Percentiles rank a stretch among this genome's conserved stretches.
These are phyloP conservation scores for Mucor racemosus DNA, from an alignment of 371 early-diverging fungal species.

Conservation along the genomic window DNA sequence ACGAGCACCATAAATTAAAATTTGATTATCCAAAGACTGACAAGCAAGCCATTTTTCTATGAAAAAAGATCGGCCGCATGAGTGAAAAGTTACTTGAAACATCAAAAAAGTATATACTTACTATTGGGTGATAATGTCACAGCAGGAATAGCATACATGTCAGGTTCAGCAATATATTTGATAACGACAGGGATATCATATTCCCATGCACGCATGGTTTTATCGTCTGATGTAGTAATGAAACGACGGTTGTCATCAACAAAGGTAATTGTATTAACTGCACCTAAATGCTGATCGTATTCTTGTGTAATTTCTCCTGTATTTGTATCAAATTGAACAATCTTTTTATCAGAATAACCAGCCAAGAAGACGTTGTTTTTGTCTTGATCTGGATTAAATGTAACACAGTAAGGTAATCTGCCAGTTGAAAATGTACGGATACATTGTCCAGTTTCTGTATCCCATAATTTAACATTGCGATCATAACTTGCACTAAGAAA, in stretches of 20 bases:
- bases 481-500: conserved; percentile 94
- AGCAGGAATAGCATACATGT: conserved; percentile 95
- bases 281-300: conserved; percentile 96
- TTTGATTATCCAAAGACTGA: conserved; percentile 94
- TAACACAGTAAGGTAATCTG: conserved; percentile 86
- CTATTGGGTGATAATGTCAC: conserved; percentile 88
- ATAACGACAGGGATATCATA: conserved; percentile 96
- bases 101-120: conserved; percentile 49
- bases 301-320: conserved; percentile 88
- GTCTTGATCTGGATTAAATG: conserved; percentile 87
- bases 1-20: conserved; percentile 85
- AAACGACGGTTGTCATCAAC: conserved; percentile 94
- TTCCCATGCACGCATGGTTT: conserved; percentile 97
- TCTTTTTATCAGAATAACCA: conserved; percentile 93
- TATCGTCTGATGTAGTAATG: conserved; percentile 96
- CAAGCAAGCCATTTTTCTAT: conserved; percentile 92
- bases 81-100: background rate
- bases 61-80: background rate
- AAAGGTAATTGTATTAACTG: conserved; percentile 96
- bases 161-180: conserved; percentile 95
- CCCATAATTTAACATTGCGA: conserved; percentile 93
- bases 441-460: conserved; percentile 94
- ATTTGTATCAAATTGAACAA: conserved; percentile 85
- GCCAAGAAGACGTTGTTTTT: conserved; percentile 87
- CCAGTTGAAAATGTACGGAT: conserved; percentile 78